Percentiles rank a stretch among this genome's conserved stretches.
Conservation (phyloP, 192 early-diverging fungal species). For the Mortierella alpina region DNA sequence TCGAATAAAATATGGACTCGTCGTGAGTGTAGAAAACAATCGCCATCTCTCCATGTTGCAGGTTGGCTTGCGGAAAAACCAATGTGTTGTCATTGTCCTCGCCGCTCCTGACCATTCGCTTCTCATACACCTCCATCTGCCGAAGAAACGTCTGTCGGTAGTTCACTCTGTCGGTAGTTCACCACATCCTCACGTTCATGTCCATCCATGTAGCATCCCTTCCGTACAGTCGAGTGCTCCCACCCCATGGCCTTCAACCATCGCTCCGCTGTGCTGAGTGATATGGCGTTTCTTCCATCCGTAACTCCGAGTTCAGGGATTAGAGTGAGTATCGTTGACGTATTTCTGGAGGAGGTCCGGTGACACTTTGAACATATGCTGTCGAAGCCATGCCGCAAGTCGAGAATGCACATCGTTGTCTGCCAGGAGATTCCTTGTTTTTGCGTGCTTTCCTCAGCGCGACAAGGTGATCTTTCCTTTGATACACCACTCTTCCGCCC, state of each 20-base stretch:
- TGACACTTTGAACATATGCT: neutral
- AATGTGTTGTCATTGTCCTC: slow-evolving; percentile 5
- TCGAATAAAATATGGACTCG: slow-evolving; percentile 21
- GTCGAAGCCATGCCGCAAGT: neutral
- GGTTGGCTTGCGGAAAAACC: neutral
- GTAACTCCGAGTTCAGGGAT: neutral
- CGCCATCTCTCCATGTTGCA: neutral
- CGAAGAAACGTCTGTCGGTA: slow-evolving; percentile 12
- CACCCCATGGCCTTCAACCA: slow-evolving; percentile 15
- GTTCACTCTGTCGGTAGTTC: slow-evolving; percentile 17
- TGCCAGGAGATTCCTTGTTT: neutral
- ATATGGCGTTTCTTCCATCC: neutral
- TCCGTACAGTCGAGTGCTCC: slow-evolving; percentile 2
- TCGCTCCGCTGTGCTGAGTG: slow-evolving; percentile 1
- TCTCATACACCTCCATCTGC: slow-evolving; percentile 15
- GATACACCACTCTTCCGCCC: too few relatives aligned
- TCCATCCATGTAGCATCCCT: slow-evolving; percentile 21
- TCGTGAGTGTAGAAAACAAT: slow-evolving; percentile 30
- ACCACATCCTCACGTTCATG: slow-evolving; percentile 43
- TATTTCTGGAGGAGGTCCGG: neutral
- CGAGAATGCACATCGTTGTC: neutral
- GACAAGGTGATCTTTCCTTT: neutral
- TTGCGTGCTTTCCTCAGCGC: neutral
- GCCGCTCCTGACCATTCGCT: slow-evolving; percentile 4
- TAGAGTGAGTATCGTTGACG: neutral